Evolutionary conservation across 2,329 filamentous ascomycete species (phyloP), one percentile per base, ranked within the genome.

Genomic region (Aspergillus sp.): DNA sequence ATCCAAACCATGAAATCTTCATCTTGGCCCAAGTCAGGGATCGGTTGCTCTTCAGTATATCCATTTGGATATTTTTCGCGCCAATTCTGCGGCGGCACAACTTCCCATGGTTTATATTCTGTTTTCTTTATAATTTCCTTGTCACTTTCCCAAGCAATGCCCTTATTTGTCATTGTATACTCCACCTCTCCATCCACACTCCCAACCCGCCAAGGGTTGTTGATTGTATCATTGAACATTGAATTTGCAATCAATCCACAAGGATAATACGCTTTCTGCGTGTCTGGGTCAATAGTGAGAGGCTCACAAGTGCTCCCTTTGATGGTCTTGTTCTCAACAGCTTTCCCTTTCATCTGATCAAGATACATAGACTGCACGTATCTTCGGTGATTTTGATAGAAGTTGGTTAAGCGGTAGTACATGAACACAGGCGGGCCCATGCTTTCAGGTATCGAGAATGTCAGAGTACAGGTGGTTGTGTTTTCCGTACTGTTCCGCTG

Each of bases 1-100:
- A 98, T 98, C 93, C 93, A 98, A 19, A 97, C 90, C 71, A 96
- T 90, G 68, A 98, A 95, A 39, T 83, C 82, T 67, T 95, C 86
- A 71, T 89, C 84, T 0, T 82, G 72, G 53, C 84, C 78, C 15
- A 97, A 68, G 58, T 93, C 71, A 0, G 90, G 89, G 19, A 88
- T 83, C 5, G 30, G 30, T 2, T 78, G 77, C 0, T 79, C 71
- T 0, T 74, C 66, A 3, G 79, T 84, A 63, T 95, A 95, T 52
- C 79, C 81, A 33, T 84, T 65, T 5, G 84, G 84, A 57, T 85
- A 95, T 49, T 81, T 79, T 10, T 77, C 62, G 15, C 72, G 65
- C 93, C 93, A 98, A 67, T 96, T 94, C 3, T 87, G 90, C 1
- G 93, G 93, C 1, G 90, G 90, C 0, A 85, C 70, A 10, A 95